Conservation (phyloP, 768 basidiomycete genomes). For the Lepiota subincarnata region DNA sequence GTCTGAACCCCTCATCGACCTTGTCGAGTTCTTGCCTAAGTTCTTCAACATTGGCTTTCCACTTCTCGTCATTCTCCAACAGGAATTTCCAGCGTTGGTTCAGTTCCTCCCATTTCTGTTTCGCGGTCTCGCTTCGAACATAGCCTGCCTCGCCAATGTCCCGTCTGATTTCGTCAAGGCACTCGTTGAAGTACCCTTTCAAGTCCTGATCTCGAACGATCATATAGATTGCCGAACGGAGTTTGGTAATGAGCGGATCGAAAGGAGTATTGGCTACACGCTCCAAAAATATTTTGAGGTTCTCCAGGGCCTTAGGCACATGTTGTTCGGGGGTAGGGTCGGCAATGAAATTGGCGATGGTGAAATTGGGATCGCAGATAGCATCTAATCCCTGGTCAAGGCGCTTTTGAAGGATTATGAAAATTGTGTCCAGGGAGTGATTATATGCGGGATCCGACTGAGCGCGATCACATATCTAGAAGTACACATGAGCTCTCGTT, state of each 20-base stretch:
- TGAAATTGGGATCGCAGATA: conserved; percentile 40
- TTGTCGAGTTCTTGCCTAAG: conserved; percentile 41
- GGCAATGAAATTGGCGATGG: conserved; percentile 51
- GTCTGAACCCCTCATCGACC: conserved; percentile 41
- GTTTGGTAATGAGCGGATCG: conserved; percentile 39
- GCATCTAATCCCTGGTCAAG: conserved; percentile 47
- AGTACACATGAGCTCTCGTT: not conserved
- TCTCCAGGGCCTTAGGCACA: conserved; percentile 45
- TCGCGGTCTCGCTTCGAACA: conserved; percentile 45
- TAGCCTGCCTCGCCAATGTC: conserved; percentile 50
- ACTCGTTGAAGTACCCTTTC: conserved; percentile 51
- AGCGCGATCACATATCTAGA: conserved; percentile 60
- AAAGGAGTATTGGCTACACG: conserved; percentile 53
- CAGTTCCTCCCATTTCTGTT: conserved; percentile 39
- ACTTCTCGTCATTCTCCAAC: conserved; percentile 45
- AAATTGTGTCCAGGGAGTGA: conserved; percentile 51
- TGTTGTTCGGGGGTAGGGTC: conserved; percentile 66
- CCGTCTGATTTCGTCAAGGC: conserved; percentile 41
- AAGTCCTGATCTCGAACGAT: conserved; percentile 52
- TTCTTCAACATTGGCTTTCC: conserved; percentile 44
- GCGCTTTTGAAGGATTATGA: conserved; percentile 55
- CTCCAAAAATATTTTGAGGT: conserved; percentile 43
- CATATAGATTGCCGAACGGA: conserved; percentile 41
- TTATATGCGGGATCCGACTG: conserved; percentile 59
- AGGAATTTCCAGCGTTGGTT: conserved; percentile 47